Base-by-base conservation (phyloP, 1,284 basidiomycete genomes). In the Malassezia caprae region DNA sequence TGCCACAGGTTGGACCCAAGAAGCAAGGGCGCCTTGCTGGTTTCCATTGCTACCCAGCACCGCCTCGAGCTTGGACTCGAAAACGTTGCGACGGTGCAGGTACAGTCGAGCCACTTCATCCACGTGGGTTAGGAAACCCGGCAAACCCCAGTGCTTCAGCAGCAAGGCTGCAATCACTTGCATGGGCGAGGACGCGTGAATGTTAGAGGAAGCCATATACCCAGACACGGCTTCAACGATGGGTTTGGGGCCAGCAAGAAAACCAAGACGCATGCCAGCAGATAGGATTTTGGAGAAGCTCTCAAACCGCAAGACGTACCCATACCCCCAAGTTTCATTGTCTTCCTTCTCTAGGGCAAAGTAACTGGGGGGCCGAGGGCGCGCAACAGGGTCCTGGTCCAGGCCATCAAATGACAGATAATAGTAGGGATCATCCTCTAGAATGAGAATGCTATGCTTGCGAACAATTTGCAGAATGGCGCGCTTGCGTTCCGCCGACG, bases 1-100 rank as follows among this genome's bases (percentile, higher is more conserved):
- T 2, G 90, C 87, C 48, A 88, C 84, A 0, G 91, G 91, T 0
- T 80, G 79, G 37, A 78, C 81, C 90, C 90, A 96, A 23, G 62
- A 51, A 4, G 71, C 71, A 0, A 72, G 58, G 4, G 55, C 43
- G 17, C 10, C 6, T n/a, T 51, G 35, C 1, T 61, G 63, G 1
- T 54, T 43, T 15, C 56, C 46, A 4, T 83, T 88, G 21, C 90
- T 76, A 1, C 83, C 78, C 27, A 96, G 80, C 68, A 91, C 81
- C 69, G 80, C 82, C 53, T 80, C 78, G 75, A 90, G 84, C 30
- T 85, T 83, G 1, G 76, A 74, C 72, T 90, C 86, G 72, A 96
- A 94, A 8, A 83, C 78, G 69, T 88, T 84, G 21, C 89, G 79
- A 68, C 88, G 86, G 62, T 78, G 75, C 49, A 81, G 80, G 77